Conservation (phyloP, 2,329 filamentous ascomycete species). For the Aquanectria penicillioides region DNA sequence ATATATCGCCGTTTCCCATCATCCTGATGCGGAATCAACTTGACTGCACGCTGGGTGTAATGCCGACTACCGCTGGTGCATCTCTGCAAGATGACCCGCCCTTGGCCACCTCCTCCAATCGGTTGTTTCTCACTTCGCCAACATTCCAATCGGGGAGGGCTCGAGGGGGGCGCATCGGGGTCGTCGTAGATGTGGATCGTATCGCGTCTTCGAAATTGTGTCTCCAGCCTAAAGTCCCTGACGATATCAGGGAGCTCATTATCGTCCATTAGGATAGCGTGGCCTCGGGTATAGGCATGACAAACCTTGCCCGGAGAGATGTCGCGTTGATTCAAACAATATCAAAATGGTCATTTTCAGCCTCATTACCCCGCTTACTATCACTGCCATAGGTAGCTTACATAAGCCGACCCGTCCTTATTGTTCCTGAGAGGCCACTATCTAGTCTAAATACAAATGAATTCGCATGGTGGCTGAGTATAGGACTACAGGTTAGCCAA, state of each 20-base stretch:
- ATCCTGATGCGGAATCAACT: conserved; percentile 24
- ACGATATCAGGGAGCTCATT: conserved; percentile 6
- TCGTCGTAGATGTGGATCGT: conserved; percentile 23
- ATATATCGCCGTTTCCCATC: conserved; percentile 18
- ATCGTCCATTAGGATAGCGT: too few relatives aligned
- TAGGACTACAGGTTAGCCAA: too few relatives aligned
- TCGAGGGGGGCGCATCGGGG: conserved; percentile 22
- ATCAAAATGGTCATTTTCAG: too few relatives aligned
- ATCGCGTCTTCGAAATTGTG: conserved; percentile 6
- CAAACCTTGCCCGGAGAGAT: too few relatives aligned
- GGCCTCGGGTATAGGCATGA: too few relatives aligned
- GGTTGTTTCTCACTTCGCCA: conserved; percentile 20
- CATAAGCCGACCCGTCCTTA: too few relatives aligned
- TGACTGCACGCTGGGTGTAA: conserved; percentile 29
- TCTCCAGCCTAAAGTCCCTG: conserved; percentile 22
- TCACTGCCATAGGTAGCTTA: too few relatives aligned
- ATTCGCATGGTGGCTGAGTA: too few relatives aligned
- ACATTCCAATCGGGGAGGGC: conserved; percentile 19
- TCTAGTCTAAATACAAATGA: too few relatives aligned
- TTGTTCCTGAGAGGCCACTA: too few relatives aligned
- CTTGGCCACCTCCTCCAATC: conserved; percentile 29
- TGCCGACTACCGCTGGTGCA: conserved; percentile 8
- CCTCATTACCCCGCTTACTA: too few relatives aligned
- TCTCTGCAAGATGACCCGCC: conserved; percentile 28
- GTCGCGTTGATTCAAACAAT: too few relatives aligned